Evolutionary conservation across 2,329 filamentous ascomycete species (phyloP).

Genomic region (Penicillium italicum): DNA sequence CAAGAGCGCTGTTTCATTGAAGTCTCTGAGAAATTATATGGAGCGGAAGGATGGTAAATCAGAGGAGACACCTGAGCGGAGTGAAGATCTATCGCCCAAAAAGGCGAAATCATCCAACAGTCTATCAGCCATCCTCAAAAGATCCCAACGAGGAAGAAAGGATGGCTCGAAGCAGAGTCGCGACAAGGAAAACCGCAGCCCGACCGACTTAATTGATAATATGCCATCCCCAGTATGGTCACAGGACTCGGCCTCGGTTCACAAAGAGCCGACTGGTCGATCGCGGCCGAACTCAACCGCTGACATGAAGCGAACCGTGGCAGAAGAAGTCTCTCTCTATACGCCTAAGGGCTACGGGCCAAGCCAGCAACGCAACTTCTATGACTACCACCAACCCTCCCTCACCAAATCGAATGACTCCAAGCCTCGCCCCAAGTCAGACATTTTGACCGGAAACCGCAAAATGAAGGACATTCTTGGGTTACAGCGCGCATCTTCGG

Average conservation of each 20-base stretch:
- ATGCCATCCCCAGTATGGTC: conserved; percentile 72
- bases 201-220: conserved; percentile 48
- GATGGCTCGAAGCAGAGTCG: conserved; percentile 53
- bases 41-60: conserved; percentile 44
- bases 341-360: conserved; percentile 59
- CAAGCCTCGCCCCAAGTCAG: conserved; percentile 52
- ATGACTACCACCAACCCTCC: conserved; percentile 49
- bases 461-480: conserved; percentile 38
- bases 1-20: conserved; percentile 53
- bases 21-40: conserved; percentile 47
- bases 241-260: conserved; percentile 59
- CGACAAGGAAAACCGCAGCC: conserved; percentile 80
- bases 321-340: conserved; percentile 57
- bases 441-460: conserved; percentile 43
- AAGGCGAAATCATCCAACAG: conserved; percentile 83
- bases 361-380: conserved; percentile 60
- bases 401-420: conserved; percentile 39
- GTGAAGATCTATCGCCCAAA: conserved; percentile 49
- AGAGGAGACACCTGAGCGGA: conserved; percentile 33
- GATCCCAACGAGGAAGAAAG: conserved; percentile 66
- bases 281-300: conserved; percentile 43
- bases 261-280: conserved; percentile 28
- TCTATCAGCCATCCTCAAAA: conserved; percentile 70
- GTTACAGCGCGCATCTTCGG: conserved; percentile 26
- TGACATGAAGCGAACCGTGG: conserved; percentile 44